Evolutionary conservation across 2,329 filamentous ascomycete species (phyloP).

Genomic region (Thielaviopsis ethacetica): DNA sequence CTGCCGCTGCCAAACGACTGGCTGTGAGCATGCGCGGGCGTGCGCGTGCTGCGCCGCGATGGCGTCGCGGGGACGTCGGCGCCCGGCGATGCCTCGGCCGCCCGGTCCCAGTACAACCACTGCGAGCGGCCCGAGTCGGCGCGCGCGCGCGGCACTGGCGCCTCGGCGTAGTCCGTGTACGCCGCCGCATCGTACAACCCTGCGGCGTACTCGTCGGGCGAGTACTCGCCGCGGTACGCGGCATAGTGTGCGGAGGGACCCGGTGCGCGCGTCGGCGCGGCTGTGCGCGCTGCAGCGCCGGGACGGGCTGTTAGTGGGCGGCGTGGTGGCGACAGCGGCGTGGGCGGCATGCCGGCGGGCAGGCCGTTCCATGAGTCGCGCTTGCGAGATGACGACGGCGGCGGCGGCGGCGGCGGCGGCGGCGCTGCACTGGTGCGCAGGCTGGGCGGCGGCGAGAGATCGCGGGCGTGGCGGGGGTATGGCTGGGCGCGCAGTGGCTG

Average conservation of each 20-base stretch:
- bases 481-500: neutral
- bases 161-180: neutral
- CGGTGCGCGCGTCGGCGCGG: neutral
- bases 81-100: neutral
- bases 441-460: conserved; percentile 4
- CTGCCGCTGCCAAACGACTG: conserved; percentile 3
- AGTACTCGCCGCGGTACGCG: neutral
- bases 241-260: conserved; percentile 2
- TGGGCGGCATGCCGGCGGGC: conserved; percentile 6
- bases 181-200: neutral
- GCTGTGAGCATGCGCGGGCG: conserved; percentile 6
- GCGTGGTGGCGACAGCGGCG: conserved; percentile 8
- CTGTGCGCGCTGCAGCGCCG: neutral
- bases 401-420: too few relatives aligned
- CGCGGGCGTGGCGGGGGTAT: neutral
- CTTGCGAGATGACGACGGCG: conserved; percentile 5
- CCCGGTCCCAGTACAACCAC: conserved; percentile 5
- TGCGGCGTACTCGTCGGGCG: neutral
- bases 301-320: conserved; percentile 7
- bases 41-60: conserved; percentile 3
- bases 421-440: neutral
- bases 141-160: neutral
- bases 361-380: conserved; percentile 9
- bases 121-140: neutral
- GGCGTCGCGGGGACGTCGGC: neutral